Base-by-base conservation (phyloP, 106 monocot species). In the Gastrodia elata region DNA sequence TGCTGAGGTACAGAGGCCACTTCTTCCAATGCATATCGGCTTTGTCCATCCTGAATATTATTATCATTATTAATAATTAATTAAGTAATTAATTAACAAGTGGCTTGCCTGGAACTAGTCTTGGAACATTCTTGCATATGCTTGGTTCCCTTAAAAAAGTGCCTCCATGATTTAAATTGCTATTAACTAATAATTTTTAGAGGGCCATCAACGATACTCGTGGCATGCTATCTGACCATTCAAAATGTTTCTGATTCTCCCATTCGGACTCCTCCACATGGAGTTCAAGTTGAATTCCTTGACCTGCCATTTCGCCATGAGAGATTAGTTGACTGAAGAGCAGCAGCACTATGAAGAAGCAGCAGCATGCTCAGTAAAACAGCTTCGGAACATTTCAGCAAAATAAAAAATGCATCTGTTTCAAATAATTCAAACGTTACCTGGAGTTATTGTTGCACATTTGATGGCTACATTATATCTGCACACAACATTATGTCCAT, bases 191-290 rank as follows among this genome's bases (percentile, higher is more conserved):
- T 67, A 37, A 20, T 9, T 70, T 27, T 22, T 4, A 61, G 68
- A 39, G 8, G 42, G 40, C 7, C 6, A 24, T 40, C 49, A 26
- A 41, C 11, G 16, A 30, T 16, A 0, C 3, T n/a, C 41, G 16
- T 27, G 24, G 32, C 70, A 37, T 25, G 59, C 25, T 38, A 52
- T 48, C 75, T 48, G 8, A 84, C 87, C 87, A 82, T 84, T 84
- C 71, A 88, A 80, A 40, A 88, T 88, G 61, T 88, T 88, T 71
- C 87, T 84, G 14, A 88, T 84, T 55, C 84, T 88, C 49, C 87
- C 87, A 80, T 88, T 88, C 15, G 87, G 87, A 75, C 84, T 84
- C 57, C 72, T 88, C 87, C 87, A 88, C 84, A 88, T 88, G 42
- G 84, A 70, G 75, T 84, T 88, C 82, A 88, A 49, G 71, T 75